Percentiles rank a stretch among this genome's conserved stretches.
These are phyloP conservation scores for Aurantiochytrium sp. DNA, from an alignment of 108 stramenopile species.

Conservation along the genomic window DNA sequence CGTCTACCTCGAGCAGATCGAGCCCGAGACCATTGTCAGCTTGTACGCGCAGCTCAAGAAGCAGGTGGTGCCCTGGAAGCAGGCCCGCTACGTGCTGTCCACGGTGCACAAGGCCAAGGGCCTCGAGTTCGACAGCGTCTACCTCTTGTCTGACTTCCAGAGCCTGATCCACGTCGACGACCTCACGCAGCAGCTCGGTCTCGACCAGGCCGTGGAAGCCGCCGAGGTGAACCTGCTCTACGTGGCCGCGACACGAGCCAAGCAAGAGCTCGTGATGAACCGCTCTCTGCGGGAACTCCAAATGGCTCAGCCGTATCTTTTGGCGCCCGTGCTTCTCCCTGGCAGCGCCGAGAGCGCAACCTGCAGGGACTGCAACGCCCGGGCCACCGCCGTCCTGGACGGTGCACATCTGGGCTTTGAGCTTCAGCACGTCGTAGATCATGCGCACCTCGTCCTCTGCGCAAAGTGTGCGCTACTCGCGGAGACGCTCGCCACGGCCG, in stretches of 20 bases:
- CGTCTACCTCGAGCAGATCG: neutral
- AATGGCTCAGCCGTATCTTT: neutral
- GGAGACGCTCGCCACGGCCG: too few relatives aligned
- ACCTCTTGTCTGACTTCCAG: neutral
- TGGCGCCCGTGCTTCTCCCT: neutral
- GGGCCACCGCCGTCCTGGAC: neutral
- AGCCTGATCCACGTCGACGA: neutral
- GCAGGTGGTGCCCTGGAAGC: neutral
- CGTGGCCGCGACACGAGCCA: constrained; percentile 10
- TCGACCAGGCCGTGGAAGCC: neutral
- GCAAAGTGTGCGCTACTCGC: too few relatives aligned
- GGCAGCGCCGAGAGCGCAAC: neutral
- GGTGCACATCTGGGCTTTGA: neutral
- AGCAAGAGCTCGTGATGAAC: neutral
- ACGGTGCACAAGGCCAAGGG: constrained; percentile 22
- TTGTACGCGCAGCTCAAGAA: neutral
- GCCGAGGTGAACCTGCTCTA: neutral
- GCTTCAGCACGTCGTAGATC: neutral
- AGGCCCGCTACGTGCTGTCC: neutral
- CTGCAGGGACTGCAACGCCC: neutral
- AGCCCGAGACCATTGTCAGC: neutral
- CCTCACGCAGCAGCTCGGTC: neutral
- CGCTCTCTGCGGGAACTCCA: neutral
- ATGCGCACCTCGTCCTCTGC: too few relatives aligned
- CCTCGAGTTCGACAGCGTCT: constrained; percentile 12